Evolutionary conservation across 1,139 yeast genomes (phyloP), one percentile per base, ranked within the genome.

Genomic region (Saccharomyces hybrid): DNA sequence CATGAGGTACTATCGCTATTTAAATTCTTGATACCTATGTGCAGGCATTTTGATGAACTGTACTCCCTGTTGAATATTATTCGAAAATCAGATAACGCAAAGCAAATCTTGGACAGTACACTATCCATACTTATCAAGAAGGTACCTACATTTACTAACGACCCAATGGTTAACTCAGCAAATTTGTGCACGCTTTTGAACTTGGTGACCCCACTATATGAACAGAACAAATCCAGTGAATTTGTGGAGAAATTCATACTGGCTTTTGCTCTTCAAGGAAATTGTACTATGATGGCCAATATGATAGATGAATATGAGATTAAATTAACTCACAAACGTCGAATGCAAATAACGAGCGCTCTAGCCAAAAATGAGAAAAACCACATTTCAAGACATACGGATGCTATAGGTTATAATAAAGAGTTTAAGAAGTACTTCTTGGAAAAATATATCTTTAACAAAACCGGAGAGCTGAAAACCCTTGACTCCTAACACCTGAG

Each of bases 21-120:
- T 13, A 51, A 53, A 7, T 55, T 54, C n/a, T 47, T 61, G 41
- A 53, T 63, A 26, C 58, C 63, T 11, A 53, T 58, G 34, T 64
- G 66, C 55, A 38, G 59, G 20, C 63, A 63, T 48, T 52, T 53
- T 34, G 55, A 57, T 13, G 67, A 64, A 46, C 50, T 64, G 5
- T 38, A 32, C 38, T 52, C 56, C 14, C 38, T 64, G 34, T 31
- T 63, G 14, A 47, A 51, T 14, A 54, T 60, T n/a, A 48, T 59
- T 8, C 38, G 50, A n/a, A 55, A 46, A 5, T 55, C 58, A 2
- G 47, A 50, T 20, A 44, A 53, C 25, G 47, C 51, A 11, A 53
- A 55, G 44, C 55, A 53, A 28, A 51, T 55, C 5, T 16, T 9
- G 25, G 6, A 38, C 4, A 4, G 13, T 4, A 16, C 7, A 14